A percentile compares a stretch with the other conserved stretches of the same genome.
Evolutionary conservation across 2,329 filamentous ascomycete species (phyloP).

Genomic region (Fusarium sp.): DNA sequence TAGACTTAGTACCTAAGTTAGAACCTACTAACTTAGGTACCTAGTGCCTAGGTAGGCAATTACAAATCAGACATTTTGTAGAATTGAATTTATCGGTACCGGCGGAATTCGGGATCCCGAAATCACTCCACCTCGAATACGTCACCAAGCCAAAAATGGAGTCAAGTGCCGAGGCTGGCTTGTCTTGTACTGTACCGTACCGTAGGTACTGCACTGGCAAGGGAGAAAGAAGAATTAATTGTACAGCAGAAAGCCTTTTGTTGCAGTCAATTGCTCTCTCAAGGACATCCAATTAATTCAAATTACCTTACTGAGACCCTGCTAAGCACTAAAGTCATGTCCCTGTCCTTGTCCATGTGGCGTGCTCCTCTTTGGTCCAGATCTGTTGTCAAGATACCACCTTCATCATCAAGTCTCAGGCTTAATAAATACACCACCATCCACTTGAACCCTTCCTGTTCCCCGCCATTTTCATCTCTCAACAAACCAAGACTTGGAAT

Average conservation of each 20-base stretch:
- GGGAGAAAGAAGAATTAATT: no score
- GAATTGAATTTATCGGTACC: conserved; percentile 27
- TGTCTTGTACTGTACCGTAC: conserved; percentile 3
- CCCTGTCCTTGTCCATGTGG: conserved; percentile 24
- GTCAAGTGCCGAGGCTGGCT: conserved; percentile 44
- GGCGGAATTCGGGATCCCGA: conserved; percentile 40
- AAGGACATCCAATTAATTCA: background rate
- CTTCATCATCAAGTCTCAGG: conserved; percentile 16
- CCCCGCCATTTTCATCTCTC: conserved; percentile 34
- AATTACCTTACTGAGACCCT: background rate
- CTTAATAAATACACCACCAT: conserved; percentile 38
- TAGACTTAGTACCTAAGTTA: no score
- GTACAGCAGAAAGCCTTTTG: conserved; percentile 12
- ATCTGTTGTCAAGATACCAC: conserved; percentile 2
- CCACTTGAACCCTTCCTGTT: conserved; percentile 9
- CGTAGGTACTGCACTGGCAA: no score
- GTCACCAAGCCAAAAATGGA: conserved; percentile 41
- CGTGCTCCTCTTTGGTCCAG: conserved; percentile 23
- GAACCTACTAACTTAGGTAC: no score
- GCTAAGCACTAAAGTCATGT: background rate
- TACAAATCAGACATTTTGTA: conserved; percentile 18
- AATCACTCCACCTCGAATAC: conserved; percentile 35
- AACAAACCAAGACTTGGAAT: conserved; percentile 25
- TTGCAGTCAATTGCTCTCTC: background rate
- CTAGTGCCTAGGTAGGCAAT: no score